These are phyloP conservation scores for Sphagnum tenellum DNA, from an alignment of 225 moss, liverwort and hornwort species.

Conservation along the genomic window DNA sequence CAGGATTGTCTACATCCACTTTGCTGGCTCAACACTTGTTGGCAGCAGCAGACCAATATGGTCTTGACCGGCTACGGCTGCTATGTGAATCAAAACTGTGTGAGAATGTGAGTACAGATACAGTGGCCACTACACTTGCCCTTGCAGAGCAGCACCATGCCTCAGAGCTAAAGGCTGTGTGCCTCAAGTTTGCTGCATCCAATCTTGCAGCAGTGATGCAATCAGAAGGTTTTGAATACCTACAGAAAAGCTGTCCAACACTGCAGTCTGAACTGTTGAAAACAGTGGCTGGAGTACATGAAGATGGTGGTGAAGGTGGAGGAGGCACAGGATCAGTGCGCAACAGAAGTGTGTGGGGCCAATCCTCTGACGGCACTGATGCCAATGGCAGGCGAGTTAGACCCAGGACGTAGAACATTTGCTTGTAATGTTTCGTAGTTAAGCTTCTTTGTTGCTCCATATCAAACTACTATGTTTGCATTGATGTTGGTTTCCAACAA, in stretches of 20 bases:
- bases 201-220: slow-evolving; percentile 96
- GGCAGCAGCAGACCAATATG: slow-evolving; percentile 92
- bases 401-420: slow-evolving; percentile 68
- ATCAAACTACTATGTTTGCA: too few species aligned
- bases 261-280: slow-evolving; percentile 92
- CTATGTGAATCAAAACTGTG: slow-evolving; percentile 94
- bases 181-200: slow-evolving; percentile 85
- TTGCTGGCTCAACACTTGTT: slow-evolving; percentile 93
- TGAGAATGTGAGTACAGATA: slow-evolving; percentile 96
- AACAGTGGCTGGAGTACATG: slow-evolving; percentile 98
- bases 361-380: slow-evolving; percentile 85
- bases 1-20: slow-evolving; percentile 75
- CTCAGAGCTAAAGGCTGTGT: slow-evolving; percentile 89
- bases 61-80: slow-evolving; percentile 82
- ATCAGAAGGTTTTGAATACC: slow-evolving; percentile 93
- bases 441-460: too few species aligned
- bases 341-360: slow-evolving; percentile 80
- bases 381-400: slow-evolving; percentile 79
- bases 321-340: slow-evolving; percentile 61
- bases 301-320: slow-evolving; percentile 46
- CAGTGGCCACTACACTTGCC: slow-evolving; percentile 95
- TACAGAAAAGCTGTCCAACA: slow-evolving; percentile 94
- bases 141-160: slow-evolving; percentile 99
- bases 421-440: not conserved
- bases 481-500: too few species aligned